phyloP scores from a whole-genome alignment of 1,284 basidiomycete species.

The Sporisorium iseilematis-ciliati region DNA sequence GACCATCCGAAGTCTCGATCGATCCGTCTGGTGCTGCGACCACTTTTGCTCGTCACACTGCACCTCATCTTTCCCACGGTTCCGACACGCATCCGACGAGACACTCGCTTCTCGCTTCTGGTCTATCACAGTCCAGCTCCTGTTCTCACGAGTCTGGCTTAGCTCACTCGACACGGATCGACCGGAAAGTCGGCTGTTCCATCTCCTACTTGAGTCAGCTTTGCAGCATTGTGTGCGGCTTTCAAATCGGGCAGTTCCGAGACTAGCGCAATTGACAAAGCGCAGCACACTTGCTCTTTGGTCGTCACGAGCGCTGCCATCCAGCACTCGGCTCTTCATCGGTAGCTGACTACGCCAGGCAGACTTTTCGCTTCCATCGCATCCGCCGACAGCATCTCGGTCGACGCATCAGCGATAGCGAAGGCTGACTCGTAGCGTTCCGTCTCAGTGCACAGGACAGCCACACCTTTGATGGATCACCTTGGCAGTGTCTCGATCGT shows the following conservation, averaged over 20 bases:
- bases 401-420: conserved; percentile 1
- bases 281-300: neutral
- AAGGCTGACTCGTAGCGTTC: neutral
- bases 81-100: neutral
- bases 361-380: neutral
- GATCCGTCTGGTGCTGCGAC: neutral
- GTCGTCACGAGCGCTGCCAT: neutral
- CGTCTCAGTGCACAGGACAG: neutral
- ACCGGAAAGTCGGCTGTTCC: too few relatives aligned
- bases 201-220: too few relatives aligned
- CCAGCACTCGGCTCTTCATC: neutral
- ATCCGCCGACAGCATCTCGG: neutral
- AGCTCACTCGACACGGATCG: neutral
- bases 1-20: neutral
- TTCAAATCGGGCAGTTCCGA: too few relatives aligned
- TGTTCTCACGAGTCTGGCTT: neutral
- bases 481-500: neutral
- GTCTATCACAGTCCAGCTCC: neutral
- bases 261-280: too few relatives aligned
- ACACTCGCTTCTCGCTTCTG: neutral
- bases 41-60: too few relatives aligned
- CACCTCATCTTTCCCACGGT: neutral
- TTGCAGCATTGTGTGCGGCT: too few relatives aligned
- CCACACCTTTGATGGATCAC: neutral
- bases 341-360: neutral